Base-by-base conservation (phyloP, 768 basidiomycete genomes). In the Leccinum arenicola region DNA sequence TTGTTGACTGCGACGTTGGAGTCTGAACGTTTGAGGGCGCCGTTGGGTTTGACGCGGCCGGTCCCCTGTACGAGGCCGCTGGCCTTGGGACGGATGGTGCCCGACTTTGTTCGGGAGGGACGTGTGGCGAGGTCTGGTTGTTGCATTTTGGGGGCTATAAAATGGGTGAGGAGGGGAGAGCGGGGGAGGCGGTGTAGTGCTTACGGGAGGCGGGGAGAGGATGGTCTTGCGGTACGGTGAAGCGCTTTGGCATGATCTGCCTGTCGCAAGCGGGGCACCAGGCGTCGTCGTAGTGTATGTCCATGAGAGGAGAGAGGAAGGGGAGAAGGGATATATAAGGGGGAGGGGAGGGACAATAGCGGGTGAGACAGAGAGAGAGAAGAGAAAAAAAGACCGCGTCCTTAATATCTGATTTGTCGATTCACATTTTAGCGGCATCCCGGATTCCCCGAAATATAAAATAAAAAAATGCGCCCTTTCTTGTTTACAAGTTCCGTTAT, bases 211-310 rank as follows among this genome's bases (percentile, higher is more conserved):
- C 68, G 27, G 78, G 67, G 45, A 78, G 70, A 73, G 53, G 57
- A 6, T 61, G 67, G 47, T 65, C 61, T 47, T 59, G 52, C 19
- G 82, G 72, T 58, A 89, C 80, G 12, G 78, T 78, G 63, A 75
- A 76, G 63, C 88, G 86, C 69, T 89, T 90, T n/a, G 91, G 91
- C n/a, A 83, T 76, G 64, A 93, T 91, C 62, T 87, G 86, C 64
- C 83, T 78, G 66, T 85, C 82, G 78, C 91, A 93, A 68, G 83
- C 84, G 52, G 88, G 88, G 81, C 91, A 93, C 87, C 88, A 93
- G 57, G 84, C 77, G 61, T 86, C 80, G 75, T 90, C 89, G 76
- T 85, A 79, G 68, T 75, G 69, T 62, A 70, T 65, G 60, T 68
- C 75, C 66, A 73, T 75, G 31, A 31, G 8, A 31, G 31, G 33